Evolutionary conservation across 441 rosid species (phyloP).

Genomic region (Codiaeum variegatum): DNA sequence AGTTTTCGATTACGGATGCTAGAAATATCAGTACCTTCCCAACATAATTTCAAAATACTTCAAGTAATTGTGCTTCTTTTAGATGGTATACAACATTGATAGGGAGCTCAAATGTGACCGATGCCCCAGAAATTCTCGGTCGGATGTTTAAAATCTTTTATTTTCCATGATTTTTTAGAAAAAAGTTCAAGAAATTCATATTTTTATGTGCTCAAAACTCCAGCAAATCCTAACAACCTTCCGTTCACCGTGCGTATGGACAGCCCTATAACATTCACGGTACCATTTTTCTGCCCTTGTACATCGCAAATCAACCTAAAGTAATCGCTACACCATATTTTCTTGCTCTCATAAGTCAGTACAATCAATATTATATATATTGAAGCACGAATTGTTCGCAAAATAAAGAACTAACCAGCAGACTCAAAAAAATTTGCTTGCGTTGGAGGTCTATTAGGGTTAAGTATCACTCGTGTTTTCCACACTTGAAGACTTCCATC

Average conservation of each 20-base stretch:
- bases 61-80: neutral
- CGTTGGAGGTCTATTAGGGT: conserved; percentile 93
- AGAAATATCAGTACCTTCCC: neutral
- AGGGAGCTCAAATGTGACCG: neutral
- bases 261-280: no score
- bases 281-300: neutral
- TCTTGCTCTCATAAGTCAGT: neutral
- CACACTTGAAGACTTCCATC: conserved; percentile 96
- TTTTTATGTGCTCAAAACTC: neutral
- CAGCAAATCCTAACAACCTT: neutral
- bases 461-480: conserved; percentile 75
- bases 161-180: neutral
- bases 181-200: neutral
- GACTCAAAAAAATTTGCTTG: conserved; percentile 95
- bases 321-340: neutral
- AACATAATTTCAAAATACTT: neutral
- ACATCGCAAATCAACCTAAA: neutral
- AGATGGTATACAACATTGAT: neutral
- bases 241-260: neutral
- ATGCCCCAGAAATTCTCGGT: neutral
- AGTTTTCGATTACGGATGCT: neutral
- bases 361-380: neutral
- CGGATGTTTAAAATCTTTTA: neutral
- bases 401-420: conserved; percentile 53
- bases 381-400: neutral